A percentile compares a stretch with the other conserved stretches of the same genome.
These are phyloP conservation scores for Ceratobasidium sp. DNA, from an alignment of 1,284 basidiomycete genomes.

Conservation along the genomic window DNA sequence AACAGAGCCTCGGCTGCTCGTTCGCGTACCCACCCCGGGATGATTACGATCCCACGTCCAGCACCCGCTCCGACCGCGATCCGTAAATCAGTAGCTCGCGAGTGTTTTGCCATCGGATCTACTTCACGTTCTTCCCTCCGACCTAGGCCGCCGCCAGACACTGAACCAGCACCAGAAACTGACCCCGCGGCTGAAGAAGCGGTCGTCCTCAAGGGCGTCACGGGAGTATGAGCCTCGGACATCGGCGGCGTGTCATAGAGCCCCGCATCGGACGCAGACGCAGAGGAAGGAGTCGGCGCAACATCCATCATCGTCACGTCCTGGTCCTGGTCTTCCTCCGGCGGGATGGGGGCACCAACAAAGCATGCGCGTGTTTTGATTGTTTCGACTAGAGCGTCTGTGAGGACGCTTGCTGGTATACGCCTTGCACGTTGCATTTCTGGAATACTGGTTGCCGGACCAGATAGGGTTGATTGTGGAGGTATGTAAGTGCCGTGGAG, in stretches of 20 bases:
- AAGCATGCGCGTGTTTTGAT: slow-evolving; percentile 83
- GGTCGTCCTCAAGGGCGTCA: neutral
- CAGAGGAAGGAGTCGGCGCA: slow-evolving; percentile 22
- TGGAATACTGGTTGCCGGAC: slow-evolving; percentile 63
- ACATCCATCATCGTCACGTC: slow-evolving; percentile 42
- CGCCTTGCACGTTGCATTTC: slow-evolving; percentile 65
- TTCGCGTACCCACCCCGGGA: slow-evolving; percentile 95
- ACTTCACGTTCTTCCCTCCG: slow-evolving; percentile 1
- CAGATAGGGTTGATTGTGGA: slow-evolving; percentile 70
- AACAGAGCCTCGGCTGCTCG: slow-evolving; percentile 89
- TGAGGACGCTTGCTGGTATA: slow-evolving; percentile 75
- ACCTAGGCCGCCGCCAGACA: slow-evolving; percentile 16
- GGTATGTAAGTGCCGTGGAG: slow-evolving; percentile 81
- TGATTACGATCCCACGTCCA: slow-evolving; percentile 67
- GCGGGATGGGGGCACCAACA: slow-evolving; percentile 62
- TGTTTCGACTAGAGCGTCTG: slow-evolving; percentile 75
- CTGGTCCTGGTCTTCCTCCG: slow-evolving; percentile 11
- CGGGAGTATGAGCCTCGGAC: slow-evolving; percentile 9
- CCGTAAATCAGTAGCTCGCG: slow-evolving; percentile 48
- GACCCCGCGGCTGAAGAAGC: neutral
- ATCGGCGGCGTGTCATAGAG: slow-evolving; percentile 19
- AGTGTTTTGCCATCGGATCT: slow-evolving; percentile 46
- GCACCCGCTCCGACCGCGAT: slow-evolving; percentile 54
- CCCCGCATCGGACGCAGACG: slow-evolving; percentile 19
- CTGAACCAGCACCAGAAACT: slow-evolving; percentile 8